Percentiles rank a stretch among this genome's conserved stretches.
Conservation (phyloP, 2,329 filamentous ascomycete genomes). For the Apiospora pterosperma region DNA sequence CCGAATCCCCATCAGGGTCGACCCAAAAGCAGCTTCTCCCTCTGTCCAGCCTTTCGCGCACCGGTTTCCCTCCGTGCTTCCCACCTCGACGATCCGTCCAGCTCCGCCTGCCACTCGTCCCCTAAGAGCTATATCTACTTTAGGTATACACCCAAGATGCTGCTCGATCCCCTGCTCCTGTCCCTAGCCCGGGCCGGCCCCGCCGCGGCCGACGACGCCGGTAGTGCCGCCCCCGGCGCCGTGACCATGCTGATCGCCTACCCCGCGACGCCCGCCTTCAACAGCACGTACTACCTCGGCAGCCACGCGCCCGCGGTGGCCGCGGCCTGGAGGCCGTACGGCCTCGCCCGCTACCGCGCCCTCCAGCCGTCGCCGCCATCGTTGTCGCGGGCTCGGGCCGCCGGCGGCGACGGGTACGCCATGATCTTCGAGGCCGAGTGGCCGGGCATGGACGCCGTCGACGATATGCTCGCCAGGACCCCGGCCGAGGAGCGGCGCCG, state of each 20-base stretch:
- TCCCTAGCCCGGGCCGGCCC: not conserved
- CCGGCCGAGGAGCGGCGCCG: conserved; percentile 9
- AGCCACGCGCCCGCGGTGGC: conserved; percentile 12
- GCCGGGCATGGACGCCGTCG: conserved; percentile 12
- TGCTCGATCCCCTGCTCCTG: not conserved
- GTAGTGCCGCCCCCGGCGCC: no score
- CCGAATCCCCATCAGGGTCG: no score
- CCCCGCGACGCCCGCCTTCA: conserved; percentile 11
- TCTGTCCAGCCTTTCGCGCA: no score
- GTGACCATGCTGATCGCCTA: conserved; percentile 17
- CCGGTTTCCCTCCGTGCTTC: no score
- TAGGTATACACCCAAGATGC: not conserved
- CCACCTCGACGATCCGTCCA: not conserved
- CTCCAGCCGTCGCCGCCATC: no score
- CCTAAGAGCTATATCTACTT: no score
- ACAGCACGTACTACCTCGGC: conserved; percentile 15
- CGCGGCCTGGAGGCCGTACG: conserved; percentile 13
- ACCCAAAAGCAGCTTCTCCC: no score
- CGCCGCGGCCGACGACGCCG: not conserved
- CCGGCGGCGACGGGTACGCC: conserved; percentile 8
- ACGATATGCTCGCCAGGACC: conserved; percentile 10
- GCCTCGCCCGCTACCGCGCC: conserved; percentile 10
- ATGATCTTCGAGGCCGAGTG: conserved; percentile 15
- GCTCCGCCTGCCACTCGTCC: no score
- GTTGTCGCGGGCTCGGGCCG: not conserved